Evolutionary conservation across 352 stramenopile species (phyloP).

Genomic region (Phytophthora citricola): DNA sequence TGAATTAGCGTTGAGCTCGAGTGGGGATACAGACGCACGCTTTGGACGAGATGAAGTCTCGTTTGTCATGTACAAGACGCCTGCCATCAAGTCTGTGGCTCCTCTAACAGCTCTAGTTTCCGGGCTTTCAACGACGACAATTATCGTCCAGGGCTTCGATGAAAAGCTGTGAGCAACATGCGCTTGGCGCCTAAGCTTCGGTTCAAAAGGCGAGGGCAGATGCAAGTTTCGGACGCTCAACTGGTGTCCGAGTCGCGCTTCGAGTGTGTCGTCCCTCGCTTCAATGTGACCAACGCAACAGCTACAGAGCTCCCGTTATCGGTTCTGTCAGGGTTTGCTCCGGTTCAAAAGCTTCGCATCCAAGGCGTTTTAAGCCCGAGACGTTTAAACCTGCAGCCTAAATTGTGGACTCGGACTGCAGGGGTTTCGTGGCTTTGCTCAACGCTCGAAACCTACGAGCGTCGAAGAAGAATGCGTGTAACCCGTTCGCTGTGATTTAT

Average conservation of each 20-base stretch:
- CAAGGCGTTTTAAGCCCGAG: constrained; percentile 13
- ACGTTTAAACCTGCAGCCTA: constrained; percentile 17
- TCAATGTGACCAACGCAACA: constrained; percentile 59
- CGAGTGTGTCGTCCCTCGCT: constrained; percentile 60
- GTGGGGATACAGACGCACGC: constrained; percentile 17
- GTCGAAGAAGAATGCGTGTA: constrained; percentile 76
- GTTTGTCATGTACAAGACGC: constrained; percentile 77
- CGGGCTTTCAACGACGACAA: constrained; percentile 54
- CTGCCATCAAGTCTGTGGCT: constrained; percentile 57
- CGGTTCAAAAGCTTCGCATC: constrained; percentile 15
- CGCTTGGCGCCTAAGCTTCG: constrained; percentile 56
- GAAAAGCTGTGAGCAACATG: constrained; percentile 51
- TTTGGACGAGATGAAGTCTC: constrained; percentile 73
- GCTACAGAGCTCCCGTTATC: constrained; percentile 40
- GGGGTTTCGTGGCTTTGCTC: constrained; percentile 58
- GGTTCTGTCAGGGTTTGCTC: constrained; percentile 15
- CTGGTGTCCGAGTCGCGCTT: constrained; percentile 57
- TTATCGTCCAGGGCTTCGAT: constrained; percentile 71
- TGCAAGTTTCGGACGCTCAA: constrained; percentile 68
- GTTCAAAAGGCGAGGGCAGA: constrained; percentile 74
- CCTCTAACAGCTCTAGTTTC: constrained; percentile 51
- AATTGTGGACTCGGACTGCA: constrained; percentile 62
- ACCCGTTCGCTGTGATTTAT: constrained; percentile 71
- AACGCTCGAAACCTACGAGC: constrained; percentile 56
- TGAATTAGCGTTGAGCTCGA: constrained; percentile 46